Percentiles rank a stretch among this genome's conserved stretches.
Evolutionary conservation across 1,139 yeast genomes (phyloP).

Genomic region (Scheffersomyces lignicola): DNA sequence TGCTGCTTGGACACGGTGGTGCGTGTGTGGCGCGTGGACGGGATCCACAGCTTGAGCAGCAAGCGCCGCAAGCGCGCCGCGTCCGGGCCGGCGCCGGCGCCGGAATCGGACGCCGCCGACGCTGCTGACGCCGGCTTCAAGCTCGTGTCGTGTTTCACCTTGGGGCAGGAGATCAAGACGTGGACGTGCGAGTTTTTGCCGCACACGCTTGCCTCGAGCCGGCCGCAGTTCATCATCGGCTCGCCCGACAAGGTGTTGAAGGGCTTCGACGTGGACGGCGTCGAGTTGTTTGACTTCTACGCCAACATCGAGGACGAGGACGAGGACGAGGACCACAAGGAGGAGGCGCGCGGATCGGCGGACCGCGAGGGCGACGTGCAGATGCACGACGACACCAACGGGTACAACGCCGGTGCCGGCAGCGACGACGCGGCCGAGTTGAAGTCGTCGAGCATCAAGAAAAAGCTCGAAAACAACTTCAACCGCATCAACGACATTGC

Average conservation of each 20-base stretch:
- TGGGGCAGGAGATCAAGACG: slow-evolving; percentile 42
- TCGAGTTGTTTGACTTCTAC: slow-evolving; percentile 45
- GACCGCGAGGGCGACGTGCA: slow-evolving; percentile 12
- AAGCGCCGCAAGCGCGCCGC: slow-evolving; percentile 20
- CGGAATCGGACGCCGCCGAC: not conserved
- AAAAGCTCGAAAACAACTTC: slow-evolving; percentile 26
- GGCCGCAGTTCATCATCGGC: slow-evolving; percentile 66
- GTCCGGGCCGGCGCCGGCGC: not conserved
- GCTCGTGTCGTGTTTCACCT: slow-evolving; percentile 36
- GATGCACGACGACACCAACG: slow-evolving; percentile 11
- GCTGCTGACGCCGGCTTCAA: slow-evolving; percentile 14
- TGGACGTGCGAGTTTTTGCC: slow-evolving; percentile 82
- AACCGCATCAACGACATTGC: slow-evolving; percentile 65
- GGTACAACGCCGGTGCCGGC: slow-evolving; percentile 2
- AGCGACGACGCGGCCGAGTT: slow-evolving; percentile 2
- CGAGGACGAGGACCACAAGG: slow-evolving; percentile 6
- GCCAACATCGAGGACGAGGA: slow-evolving; percentile 34
- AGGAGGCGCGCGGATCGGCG: not conserved
- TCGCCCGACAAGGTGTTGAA: slow-evolving; percentile 76
- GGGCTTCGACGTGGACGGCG: slow-evolving; percentile 53
- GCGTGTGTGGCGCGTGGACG: slow-evolving; percentile 64
- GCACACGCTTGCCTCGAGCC: slow-evolving; percentile 19
- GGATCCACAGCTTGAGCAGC: slow-evolving; percentile 17
- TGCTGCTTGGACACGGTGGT: slow-evolving; percentile 69
- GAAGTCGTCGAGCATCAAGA: slow-evolving; percentile 8